Evolutionary conservation across 1,284 basidiomycete genomes (phyloP).

Genomic region (Neonothopanus nambi): DNA sequence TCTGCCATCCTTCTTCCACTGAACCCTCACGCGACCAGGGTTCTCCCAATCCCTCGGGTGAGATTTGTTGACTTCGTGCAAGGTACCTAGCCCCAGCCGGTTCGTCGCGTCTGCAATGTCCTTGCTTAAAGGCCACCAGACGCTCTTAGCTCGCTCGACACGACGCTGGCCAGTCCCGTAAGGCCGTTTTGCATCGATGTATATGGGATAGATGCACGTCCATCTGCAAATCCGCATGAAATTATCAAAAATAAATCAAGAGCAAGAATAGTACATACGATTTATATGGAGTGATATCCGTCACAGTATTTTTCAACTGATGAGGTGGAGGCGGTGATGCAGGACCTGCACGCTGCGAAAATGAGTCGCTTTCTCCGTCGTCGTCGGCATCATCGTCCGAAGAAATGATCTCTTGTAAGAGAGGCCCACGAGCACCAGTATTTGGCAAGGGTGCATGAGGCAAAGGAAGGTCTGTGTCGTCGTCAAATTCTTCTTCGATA

Average conservation of each 20-base stretch:
- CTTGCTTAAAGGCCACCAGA: slow-evolving; percentile 95
- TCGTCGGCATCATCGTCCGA: slow-evolving; percentile 43
- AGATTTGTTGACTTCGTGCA: slow-evolving; percentile 86
- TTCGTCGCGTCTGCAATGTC: slow-evolving; percentile 87
- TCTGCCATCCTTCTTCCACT: slow-evolving; percentile 81
- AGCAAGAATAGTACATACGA: slow-evolving; percentile 43
- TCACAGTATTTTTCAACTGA: slow-evolving; percentile 42
- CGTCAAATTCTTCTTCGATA: slow-evolving; percentile 80
- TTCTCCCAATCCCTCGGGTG: slow-evolving; percentile 98
- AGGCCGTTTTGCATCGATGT: slow-evolving; percentile 93
- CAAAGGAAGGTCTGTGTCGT: slow-evolving; percentile 83
- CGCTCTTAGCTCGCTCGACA: slow-evolving; percentile 73
- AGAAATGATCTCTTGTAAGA: slow-evolving; percentile 70
- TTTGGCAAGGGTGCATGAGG: slow-evolving; percentile 66
- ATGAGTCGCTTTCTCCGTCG: slow-evolving; percentile 35
- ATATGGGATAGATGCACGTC: slow-evolving; percentile 95
- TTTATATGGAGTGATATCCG: slow-evolving; percentile 79
- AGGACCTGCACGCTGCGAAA: slow-evolving; percentile 43
- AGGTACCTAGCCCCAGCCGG: slow-evolving; percentile 73
- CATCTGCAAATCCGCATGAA: slow-evolving; percentile 53
- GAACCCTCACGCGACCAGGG: slow-evolving; percentile 89
- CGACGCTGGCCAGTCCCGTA: slow-evolving; percentile 83
- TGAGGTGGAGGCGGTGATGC: slow-evolving; percentile 50
- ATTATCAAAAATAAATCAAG: slow-evolving; percentile 14
- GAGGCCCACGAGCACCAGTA: slow-evolving; percentile 66